phyloP scores from a whole-genome alignment of 2,329 filamentous ascomycete genomes.

The Geosmithia putterillii region DNA sequence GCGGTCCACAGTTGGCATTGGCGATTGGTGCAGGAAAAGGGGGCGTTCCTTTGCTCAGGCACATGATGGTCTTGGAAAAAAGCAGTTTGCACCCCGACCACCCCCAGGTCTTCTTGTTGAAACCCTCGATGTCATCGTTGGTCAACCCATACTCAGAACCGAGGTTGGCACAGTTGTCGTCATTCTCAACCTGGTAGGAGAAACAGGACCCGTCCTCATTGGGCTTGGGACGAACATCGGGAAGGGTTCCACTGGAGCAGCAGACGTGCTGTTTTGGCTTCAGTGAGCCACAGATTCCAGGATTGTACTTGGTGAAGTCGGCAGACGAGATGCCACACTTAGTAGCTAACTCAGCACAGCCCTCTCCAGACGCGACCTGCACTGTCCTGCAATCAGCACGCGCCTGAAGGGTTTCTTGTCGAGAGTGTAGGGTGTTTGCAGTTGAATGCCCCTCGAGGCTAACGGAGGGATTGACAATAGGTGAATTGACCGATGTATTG shows the following conservation, averaged over 20 bases:
- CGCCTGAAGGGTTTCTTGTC: too few relatives aligned
- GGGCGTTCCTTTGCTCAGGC: conserved; percentile 15
- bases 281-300: conserved; percentile 4
- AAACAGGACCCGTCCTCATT: conserved; percentile 12
- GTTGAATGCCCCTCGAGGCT: too few relatives aligned
- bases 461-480: too few relatives aligned
- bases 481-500: too few relatives aligned
- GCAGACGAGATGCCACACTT: conserved; percentile 21
- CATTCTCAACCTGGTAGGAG: conserved; percentile 14
- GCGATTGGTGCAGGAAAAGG: conserved; percentile 12
- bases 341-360: conserved; percentile 19
- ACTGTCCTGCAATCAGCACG: not conserved
- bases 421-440: too few relatives aligned
- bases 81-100: conserved; percentile 19
- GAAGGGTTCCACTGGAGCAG: conserved; percentile 9
- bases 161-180: conserved; percentile 21
- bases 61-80: conserved; percentile 11
- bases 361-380: conserved; percentile 15
- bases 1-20: conserved; percentile 27
- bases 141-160: conserved; percentile 20
- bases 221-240: conserved; percentile 6
- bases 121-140: conserved; percentile 18
- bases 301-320: conserved; percentile 22
- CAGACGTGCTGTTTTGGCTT: conserved; percentile 7
- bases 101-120: conserved; percentile 25